Evolutionary conservation across 148 eudicot genomes (phyloP).

Genomic region (Euryodendron excelsum): DNA sequence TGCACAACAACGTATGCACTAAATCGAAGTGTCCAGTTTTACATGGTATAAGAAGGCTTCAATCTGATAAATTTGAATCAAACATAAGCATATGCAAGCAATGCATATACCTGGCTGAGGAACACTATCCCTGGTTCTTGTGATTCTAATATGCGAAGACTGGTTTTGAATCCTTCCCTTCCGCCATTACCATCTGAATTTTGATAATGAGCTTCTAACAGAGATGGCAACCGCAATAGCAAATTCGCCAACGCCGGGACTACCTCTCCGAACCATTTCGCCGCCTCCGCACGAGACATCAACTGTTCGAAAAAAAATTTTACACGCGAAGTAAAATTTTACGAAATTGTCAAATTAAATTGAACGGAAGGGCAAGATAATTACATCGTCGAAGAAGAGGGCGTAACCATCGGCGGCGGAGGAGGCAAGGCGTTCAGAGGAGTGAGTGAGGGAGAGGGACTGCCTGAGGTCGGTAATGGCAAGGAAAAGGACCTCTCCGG

Average conservation of each 20-base stretch:
- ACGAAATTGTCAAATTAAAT: neutral
- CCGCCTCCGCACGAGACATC: conserved; percentile 64
- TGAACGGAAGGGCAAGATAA: neutral
- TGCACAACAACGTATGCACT: neutral
- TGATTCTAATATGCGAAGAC: conserved; percentile 72
- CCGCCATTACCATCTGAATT: conserved; percentile 33
- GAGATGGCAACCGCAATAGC: conserved; percentile 53
- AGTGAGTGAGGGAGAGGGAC: conserved; percentile 51
- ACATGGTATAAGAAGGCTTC: neutral
- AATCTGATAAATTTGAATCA: neutral
- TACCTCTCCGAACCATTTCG: conserved; percentile 69
- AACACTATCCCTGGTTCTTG: conserved; percentile 76
- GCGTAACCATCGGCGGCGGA: conserved; percentile 56
- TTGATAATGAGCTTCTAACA: conserved; percentile 74
- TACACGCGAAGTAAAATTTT: neutral
- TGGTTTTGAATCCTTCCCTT: conserved; percentile 42
- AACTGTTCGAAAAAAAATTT: conserved; percentile 49
- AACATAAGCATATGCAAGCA: neutral
- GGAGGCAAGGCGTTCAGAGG: conserved; percentile 30
- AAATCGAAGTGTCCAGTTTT: neutral
- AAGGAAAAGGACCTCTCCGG: conserved; percentile 68
- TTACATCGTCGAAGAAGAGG: conserved; percentile 83
- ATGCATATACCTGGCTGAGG: conserved; percentile 65
- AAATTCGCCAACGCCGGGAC: conserved; percentile 67
- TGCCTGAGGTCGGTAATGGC: conserved; percentile 70